A percentile compares a stretch with the other conserved stretches of the same genome.
phyloP scores from a whole-genome alignment of 768 basidiomycete species.

The Pleurotus tuber-regium region DNA sequence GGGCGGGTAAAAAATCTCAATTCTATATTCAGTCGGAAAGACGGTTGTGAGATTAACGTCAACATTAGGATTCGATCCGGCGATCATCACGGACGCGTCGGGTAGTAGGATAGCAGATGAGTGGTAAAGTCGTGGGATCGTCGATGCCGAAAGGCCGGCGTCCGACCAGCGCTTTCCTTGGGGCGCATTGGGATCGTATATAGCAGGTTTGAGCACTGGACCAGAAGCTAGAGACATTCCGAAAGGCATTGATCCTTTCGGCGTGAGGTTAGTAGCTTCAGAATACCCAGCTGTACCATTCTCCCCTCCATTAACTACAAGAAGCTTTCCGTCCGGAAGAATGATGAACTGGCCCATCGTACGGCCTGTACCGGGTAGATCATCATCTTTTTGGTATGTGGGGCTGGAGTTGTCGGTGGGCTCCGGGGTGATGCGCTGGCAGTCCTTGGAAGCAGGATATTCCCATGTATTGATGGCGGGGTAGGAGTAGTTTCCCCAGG shows the following conservation, averaged over 20 bases:
- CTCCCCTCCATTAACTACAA: constrained; percentile 77
- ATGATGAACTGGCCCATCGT: constrained; percentile 93
- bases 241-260: constrained; percentile 57
- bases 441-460: constrained; percentile 66
- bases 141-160: constrained; percentile 56
- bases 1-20: constrained; percentile 88
- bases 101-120: constrained; percentile 88
- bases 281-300: constrained; percentile 93
- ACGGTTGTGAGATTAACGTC: constrained; percentile 65
- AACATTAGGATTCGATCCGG: constrained; percentile 91
- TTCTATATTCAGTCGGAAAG: constrained; percentile 77
- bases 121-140: constrained; percentile 85
- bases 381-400: constrained; percentile 68
- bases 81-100: constrained; percentile 82
- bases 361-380: constrained; percentile 67
- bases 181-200: constrained; percentile 78
- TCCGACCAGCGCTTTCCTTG: constrained; percentile 74
- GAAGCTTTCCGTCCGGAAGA: constrained; percentile 74
- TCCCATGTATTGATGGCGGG: constrained; percentile 75
- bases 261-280: constrained; percentile 47
- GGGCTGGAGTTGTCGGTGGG: constrained; percentile 63
- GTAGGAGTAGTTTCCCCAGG: constrained; percentile 75
- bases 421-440: constrained; percentile 86
- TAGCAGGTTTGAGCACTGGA: constrained; percentile 74
- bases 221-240: constrained; percentile 76